Percentiles rank a stretch among this genome's conserved stretches.
These are phyloP conservation scores for Camelina sativa DNA, from an alignment of 345 rosid genomes.

Conservation along the genomic window DNA sequence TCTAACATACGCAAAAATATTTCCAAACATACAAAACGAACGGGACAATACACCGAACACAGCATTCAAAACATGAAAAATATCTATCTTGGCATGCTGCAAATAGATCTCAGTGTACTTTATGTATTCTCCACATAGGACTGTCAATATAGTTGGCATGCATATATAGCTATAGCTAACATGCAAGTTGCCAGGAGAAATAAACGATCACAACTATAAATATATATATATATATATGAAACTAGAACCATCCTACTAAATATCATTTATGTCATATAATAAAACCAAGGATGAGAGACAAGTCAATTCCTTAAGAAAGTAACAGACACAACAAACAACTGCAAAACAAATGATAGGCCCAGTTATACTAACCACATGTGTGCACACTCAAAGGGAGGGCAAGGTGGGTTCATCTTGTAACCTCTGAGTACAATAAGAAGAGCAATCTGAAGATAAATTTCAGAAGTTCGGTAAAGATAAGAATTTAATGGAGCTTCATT, in stretches of 20 bases:
- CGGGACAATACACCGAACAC: slow-evolving; percentile 4
- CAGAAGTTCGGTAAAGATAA: slow-evolving; percentile 43
- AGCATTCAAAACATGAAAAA: slow-evolving; percentile 1
- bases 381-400: slow-evolving; percentile 96
- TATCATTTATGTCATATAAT: slow-evolving; percentile 26
- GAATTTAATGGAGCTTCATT: slow-evolving; percentile 34
- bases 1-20: background rate
- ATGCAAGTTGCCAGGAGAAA: slow-evolving; percentile 7
- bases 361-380: slow-evolving; percentile 82
- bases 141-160: background rate
- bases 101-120: background rate
- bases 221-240: background rate
- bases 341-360: slow-evolving; percentile 33
- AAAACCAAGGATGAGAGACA: slow-evolving; percentile 28
- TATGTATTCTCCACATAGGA: background rate
- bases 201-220: slow-evolving; percentile 11
- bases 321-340: slow-evolving; percentile 27
- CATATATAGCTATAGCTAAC: background rate
- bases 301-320: slow-evolving; percentile 22
- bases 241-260: slow-evolving; percentile 6
- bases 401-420: slow-evolving; percentile 94
- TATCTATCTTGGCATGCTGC: slow-evolving; percentile 7
- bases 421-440: slow-evolving; percentile 89
- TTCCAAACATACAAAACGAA: background rate
- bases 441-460: slow-evolving; percentile 72